A percentile compares a stretch with the other conserved stretches of the same genome.
phyloP scores from a whole-genome alignment of 139 green algal genomes.

The Astrephomene gubernaculifera region DNA sequence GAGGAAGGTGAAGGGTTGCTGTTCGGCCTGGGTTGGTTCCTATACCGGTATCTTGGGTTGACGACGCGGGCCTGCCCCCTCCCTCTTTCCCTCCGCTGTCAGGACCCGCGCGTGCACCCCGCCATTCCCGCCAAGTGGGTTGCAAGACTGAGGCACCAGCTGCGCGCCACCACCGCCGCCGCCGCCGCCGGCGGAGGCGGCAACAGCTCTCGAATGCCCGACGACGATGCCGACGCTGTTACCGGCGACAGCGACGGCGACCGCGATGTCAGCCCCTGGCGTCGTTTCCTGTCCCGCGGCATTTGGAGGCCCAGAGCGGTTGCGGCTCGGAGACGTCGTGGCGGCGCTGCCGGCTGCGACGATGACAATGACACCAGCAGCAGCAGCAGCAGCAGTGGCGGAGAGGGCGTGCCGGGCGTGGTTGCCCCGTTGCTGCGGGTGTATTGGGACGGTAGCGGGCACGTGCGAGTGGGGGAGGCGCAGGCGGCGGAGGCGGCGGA shows the following conservation, averaged over 20 bases:
- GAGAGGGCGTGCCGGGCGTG: background rate
- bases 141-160: constrained; percentile 35
- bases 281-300: background rate
- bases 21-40: background rate
- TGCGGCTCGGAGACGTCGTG: background rate
- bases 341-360: background rate
- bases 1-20: background rate
- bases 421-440: constrained; percentile 19
- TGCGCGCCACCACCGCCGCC: background rate
- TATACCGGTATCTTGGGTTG: background rate
- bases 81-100: background rate
- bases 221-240: background rate
- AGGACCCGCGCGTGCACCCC: constrained; percentile 67
- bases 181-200: background rate
- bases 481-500: constrained; percentile 19
- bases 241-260: background rate
- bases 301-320: background rate
- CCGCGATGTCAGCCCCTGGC: background rate
- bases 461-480: constrained; percentile 14
- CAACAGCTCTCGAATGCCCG: background rate
- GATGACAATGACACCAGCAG: too few relatives aligned
- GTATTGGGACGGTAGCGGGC: background rate
- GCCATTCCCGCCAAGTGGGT: constrained; percentile 73
- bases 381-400: background rate
- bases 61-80: background rate